phyloP scores from a whole-genome alignment of 441 rosid species.

The Codiaeum variegatum region DNA sequence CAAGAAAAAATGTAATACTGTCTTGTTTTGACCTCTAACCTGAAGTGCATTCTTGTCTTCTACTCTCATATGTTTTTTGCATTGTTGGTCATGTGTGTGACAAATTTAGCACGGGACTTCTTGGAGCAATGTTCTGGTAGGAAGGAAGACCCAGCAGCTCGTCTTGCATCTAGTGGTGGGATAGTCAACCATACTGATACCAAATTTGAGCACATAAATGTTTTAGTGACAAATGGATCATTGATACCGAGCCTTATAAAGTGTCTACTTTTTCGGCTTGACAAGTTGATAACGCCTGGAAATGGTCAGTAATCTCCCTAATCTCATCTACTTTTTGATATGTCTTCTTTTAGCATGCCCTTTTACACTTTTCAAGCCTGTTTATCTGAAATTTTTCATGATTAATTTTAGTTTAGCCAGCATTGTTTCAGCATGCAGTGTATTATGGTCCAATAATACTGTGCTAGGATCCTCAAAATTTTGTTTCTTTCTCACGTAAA shows the following conservation, averaged over 20 bases:
- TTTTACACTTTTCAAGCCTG: not conserved
- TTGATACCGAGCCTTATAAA: slow-evolving; percentile 85
- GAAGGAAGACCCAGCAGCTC: slow-evolving; percentile 34
- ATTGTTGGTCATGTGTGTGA: slow-evolving; percentile 23
- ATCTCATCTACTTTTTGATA: slow-evolving; percentile 1
- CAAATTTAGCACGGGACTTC: slow-evolving; percentile 55
- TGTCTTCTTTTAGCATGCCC: not conserved
- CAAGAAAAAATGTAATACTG: not conserved
- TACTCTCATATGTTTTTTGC: not conserved
- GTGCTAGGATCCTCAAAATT: not conserved
- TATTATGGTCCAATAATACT: not conserved
- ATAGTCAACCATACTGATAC: slow-evolving; percentile 21
- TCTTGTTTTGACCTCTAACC: not conserved
- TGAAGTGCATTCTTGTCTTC: slow-evolving; percentile 2
- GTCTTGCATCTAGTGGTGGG: slow-evolving; percentile 21
- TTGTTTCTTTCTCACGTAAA: not conserved
- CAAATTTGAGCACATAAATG: slow-evolving; percentile 43
- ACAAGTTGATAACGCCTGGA: slow-evolving; percentile 49
- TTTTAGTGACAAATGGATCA: slow-evolving; percentile 84
- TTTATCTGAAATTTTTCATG: not conserved
- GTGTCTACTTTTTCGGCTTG: slow-evolving; percentile 73
- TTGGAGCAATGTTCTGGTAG: slow-evolving; percentile 65
- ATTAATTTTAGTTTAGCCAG: not conserved
- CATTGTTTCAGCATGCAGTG: not conserved
- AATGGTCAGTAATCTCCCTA: slow-evolving; percentile 48